A percentile compares a stretch with the other conserved stretches of the same genome.
phyloP scores from a whole-genome alignment of 495 filamentous ascomycete genomes.

The Polyplosphaeria fusca region DNA sequence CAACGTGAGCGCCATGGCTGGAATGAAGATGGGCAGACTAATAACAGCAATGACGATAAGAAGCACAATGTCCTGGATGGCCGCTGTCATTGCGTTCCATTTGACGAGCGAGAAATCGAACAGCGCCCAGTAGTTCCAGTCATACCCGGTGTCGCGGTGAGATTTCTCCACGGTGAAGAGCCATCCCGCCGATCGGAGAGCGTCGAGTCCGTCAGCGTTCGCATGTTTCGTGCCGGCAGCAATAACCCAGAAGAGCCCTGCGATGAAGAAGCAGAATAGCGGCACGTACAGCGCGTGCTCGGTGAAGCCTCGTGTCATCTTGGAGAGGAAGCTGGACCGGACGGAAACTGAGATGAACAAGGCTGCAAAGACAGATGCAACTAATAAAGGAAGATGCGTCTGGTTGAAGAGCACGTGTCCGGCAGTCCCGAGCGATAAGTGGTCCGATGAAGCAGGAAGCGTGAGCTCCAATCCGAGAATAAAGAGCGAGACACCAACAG shows the following conservation, averaged over 20 bases:
- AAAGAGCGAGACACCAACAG: too few relatives aligned
- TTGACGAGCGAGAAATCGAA: conserved; percentile 7
- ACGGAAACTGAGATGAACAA: neutral
- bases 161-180: conserved; percentile 1
- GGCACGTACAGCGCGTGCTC: neutral
- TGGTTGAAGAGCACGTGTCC: too few relatives aligned
- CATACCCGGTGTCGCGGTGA: neutral
- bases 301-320: neutral
- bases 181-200: neutral
- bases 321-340: neutral
- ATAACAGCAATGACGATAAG: conserved; percentile 5
- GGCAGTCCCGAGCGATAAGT: too few relatives aligned
- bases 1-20: conserved; percentile 4
- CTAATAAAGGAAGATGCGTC: neutral
- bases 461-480: too few relatives aligned
- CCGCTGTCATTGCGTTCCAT: conserved; percentile 1
- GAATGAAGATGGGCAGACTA: conserved; percentile 15
- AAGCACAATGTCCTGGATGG: conserved; percentile 7
- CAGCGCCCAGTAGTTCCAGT: conserved; percentile 11
- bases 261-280: neutral
- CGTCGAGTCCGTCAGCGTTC: neutral
- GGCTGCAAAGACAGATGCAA: neutral
- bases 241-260: neutral
- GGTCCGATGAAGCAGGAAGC: too few relatives aligned
- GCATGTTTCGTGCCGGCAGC: neutral